Base-by-base conservation (phyloP, 148 eudicot genomes). In the Vaccinium vitisidaea region DNA sequence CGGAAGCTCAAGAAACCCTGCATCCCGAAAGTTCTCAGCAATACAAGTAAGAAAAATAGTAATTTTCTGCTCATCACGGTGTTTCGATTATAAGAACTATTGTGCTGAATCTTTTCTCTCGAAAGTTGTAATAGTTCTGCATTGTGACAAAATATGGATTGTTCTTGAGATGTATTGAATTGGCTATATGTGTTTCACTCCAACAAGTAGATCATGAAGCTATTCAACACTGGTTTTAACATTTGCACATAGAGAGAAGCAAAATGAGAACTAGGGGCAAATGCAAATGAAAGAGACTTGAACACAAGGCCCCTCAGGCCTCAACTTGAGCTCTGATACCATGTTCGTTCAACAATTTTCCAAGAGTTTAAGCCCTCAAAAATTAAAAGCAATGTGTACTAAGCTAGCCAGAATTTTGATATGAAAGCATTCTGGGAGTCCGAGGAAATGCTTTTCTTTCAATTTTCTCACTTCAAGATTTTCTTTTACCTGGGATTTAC, bases 1-100 rank as follows among this genome's bases (percentile, higher is more conserved):
- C 88, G 76, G 95, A 92, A 88, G 87, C 84, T 87, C 86, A 75
- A 54, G 91, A 85, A 83, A 85, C 84, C 81, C 85, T 85, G 79
- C 91, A 88, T 80, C 67, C 19, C 56, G 88, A 85, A 69, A 86
- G 86, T 80, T 87, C 91, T 54, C 83, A 91, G 73, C 93, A 92
- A 79, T 89, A 90, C 82, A 89, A 87, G 98, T 95, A 91, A 81
- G 67, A 36, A 9, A 56, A 5, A 6, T n/a, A 32, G 14, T n/a
- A 32, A 3, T 53, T 43, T 55, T 54, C 71, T 70, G 50, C 85
- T 76, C 78, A 77, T 19, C 55, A 80, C 1, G 54, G 3, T 30
- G 19, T 80, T 80, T 59, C 52, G 4, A 48, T 19, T 10, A 49
- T 93, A 93, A 84, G 91, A 92, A 84, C 93, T 92, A 69, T 90